Percentiles rank a stretch among this genome's conserved stretches.
Evolutionary conservation across 2,329 filamentous ascomycete species (phyloP).

Genomic region (Diaporthe caulivora): DNA sequence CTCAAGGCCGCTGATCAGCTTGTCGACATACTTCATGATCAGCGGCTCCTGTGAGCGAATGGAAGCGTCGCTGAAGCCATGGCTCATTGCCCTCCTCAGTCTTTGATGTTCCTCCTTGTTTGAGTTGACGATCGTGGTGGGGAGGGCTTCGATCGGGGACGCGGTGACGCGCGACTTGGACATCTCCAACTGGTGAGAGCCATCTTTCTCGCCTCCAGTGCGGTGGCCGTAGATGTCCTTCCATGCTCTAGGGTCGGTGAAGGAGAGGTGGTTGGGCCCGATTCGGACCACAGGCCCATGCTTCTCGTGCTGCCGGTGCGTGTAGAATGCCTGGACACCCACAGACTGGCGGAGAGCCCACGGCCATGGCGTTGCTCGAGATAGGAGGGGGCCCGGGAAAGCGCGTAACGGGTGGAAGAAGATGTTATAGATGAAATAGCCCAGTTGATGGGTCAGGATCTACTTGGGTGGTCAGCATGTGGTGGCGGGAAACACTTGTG

Average conservation of each 20-base stretch:
- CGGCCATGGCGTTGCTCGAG: slow-evolving; percentile 38
- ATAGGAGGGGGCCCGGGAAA: slow-evolving; percentile 41
- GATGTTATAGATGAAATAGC: slow-evolving; percentile 38
- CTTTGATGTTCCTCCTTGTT: slow-evolving; percentile 34
- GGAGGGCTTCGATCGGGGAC: neutral
- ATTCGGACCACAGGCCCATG: slow-evolving; percentile 59
- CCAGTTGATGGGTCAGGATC: slow-evolving; percentile 9
- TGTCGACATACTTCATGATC: slow-evolving; percentile 35
- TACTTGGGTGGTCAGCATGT: neutral
- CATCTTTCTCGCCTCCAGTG: slow-evolving; percentile 14
- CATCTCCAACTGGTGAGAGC: slow-evolving; percentile 9
- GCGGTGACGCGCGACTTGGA: slow-evolving; percentile 17
- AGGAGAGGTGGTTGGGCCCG: slow-evolving; percentile 56
- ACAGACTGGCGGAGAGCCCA: slow-evolving; percentile 13
- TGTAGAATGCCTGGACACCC: slow-evolving; percentile 24
- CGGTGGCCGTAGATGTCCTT: slow-evolving; percentile 47
- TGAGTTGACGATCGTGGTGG: neutral
- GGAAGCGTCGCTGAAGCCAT: slow-evolving; percentile 35
- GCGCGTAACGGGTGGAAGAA: slow-evolving; percentile 42
- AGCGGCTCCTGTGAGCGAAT: slow-evolving; percentile 36
- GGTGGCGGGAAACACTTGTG: neutral
- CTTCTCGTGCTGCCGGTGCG: slow-evolving; percentile 46
- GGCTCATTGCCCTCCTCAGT: slow-evolving; percentile 23
- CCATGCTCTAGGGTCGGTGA: slow-evolving; percentile 52
- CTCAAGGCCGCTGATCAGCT: slow-evolving; percentile 22